These are phyloP conservation scores for Camellia lanceoleosa DNA, from an alignment of 148 eudicot species.

Conservation along the genomic window DNA sequence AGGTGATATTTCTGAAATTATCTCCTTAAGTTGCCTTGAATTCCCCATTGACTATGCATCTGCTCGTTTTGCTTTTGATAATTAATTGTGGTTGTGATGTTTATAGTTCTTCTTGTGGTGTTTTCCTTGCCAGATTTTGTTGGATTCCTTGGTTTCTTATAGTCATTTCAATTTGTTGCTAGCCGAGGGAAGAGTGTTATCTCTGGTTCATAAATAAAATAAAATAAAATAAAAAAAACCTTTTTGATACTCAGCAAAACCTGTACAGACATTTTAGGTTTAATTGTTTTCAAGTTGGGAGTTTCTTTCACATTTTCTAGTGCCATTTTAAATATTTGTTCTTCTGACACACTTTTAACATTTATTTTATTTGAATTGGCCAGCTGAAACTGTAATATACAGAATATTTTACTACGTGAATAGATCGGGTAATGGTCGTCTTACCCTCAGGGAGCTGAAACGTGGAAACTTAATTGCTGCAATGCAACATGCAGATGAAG, in stretches of 20 bases:
- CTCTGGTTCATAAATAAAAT: neutral
- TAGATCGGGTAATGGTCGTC: constrained; percentile 86
- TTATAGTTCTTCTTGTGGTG: neutral
- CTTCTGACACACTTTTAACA: constrained; percentile 19
- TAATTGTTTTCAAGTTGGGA: neutral
- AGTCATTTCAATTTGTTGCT: neutral
- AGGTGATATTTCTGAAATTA: neutral
- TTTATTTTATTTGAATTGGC: constrained; percentile 20
- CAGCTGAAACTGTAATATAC: constrained; percentile 99
- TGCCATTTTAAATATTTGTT: neutral
- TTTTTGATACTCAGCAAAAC: too few relatives aligned
- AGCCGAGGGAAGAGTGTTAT: neutral
- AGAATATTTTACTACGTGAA: constrained; percentile 94
- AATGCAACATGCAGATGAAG: constrained; percentile 98
- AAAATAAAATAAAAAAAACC: too few relatives aligned
- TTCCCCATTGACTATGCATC: neutral
- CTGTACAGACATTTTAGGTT: neutral
- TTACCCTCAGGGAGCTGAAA: constrained; percentile 90
- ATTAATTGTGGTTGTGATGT: neutral
- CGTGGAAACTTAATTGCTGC: constrained; percentile 85
- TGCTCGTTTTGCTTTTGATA: neutral
- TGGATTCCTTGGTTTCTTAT: neutral
- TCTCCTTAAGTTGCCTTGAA: neutral
- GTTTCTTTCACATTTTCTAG: neutral
- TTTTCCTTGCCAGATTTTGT: neutral